Evolutionary conservation across 176 grass and related monocot genomes (phyloP).

Genomic region (Cenchrus americanus): DNA sequence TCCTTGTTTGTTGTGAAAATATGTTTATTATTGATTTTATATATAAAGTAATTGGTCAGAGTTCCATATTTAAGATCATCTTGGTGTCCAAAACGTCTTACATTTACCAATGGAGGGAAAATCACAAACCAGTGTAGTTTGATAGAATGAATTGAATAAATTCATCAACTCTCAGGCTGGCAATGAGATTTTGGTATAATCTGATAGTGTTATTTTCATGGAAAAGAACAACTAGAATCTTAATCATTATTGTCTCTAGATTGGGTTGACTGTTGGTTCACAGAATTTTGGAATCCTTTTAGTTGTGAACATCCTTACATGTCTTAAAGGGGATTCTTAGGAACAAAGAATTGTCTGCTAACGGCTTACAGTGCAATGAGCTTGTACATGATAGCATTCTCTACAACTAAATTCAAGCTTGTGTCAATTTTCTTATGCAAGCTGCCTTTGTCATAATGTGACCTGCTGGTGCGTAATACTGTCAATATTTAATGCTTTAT

Average conservation of each 20-base stretch:
- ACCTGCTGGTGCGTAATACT: neutral
- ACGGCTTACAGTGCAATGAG: slow-evolving; percentile 18
- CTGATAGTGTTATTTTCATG: neutral
- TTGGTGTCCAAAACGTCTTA: neutral
- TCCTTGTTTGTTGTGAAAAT: neutral
- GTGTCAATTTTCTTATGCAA: slow-evolving; percentile 15
- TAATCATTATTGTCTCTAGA: neutral
- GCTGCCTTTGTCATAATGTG: slow-evolving; percentile 18
- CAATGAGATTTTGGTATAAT: neutral
- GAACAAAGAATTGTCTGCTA: neutral
- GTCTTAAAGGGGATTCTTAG: neutral
- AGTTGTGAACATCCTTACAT: neutral
- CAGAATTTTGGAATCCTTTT: slow-evolving; percentile 13
- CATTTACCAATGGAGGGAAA: neutral
- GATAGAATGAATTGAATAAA: neutral
- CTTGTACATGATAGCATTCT: slow-evolving; percentile 11
- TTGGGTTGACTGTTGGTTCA: neutral
- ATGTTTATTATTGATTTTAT: neutral
- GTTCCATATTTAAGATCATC: neutral
- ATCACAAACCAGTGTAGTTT: neutral
- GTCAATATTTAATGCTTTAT: slow-evolving; percentile 18
- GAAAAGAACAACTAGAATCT: neutral
- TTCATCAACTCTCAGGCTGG: neutral
- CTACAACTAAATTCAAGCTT: slow-evolving; percentile 17
- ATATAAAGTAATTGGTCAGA: neutral